These are phyloP conservation scores for Cyberlindnera maclurae DNA, from an alignment of 805 yeast species.

Conservation along the genomic window DNA sequence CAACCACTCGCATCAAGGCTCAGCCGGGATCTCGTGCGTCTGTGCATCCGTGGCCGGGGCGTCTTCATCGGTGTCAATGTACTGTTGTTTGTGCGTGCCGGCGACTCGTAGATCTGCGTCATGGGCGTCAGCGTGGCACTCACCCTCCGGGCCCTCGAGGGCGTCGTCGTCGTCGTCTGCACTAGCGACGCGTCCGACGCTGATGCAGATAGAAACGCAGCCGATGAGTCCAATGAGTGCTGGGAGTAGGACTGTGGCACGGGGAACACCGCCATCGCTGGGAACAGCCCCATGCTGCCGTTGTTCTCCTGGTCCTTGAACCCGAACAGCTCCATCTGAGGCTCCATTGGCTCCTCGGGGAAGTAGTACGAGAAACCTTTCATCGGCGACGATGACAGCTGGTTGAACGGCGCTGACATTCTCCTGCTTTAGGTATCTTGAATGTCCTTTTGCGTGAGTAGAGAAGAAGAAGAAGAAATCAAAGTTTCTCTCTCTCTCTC, in stretches of 20 bases:
- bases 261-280: slow-evolving; percentile 15
- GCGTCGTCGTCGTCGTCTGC: slow-evolving; percentile 8
- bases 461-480: too few species aligned
- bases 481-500: too few species aligned
- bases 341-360: slow-evolving; percentile 1
- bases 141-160: slow-evolving; percentile 30
- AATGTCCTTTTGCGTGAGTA: too few species aligned
- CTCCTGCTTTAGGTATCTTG: too few species aligned
- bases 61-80: neutral
- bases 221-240: slow-evolving; percentile 23
- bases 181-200: slow-evolving; percentile 21
- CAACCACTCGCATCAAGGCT: slow-evolving; percentile 30
- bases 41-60: slow-evolving; percentile 23
- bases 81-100: too few species aligned
- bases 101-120: slow-evolving; percentile 14
- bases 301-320: slow-evolving; percentile 7
- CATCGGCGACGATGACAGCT: slow-evolving; percentile 13
- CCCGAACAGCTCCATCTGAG: neutral
- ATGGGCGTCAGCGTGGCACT: slow-evolving; percentile 16
- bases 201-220: slow-evolving; percentile 23
- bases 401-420: too few species aligned
- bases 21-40: slow-evolving; percentile 33
- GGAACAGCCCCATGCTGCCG: slow-evolving; percentile 6
- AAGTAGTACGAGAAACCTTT: slow-evolving; percentile 16
- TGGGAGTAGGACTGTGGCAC: slow-evolving; percentile 26